Base-by-base conservation (phyloP, 164 flowering plant species). In the Vitis rupestris region DNA sequence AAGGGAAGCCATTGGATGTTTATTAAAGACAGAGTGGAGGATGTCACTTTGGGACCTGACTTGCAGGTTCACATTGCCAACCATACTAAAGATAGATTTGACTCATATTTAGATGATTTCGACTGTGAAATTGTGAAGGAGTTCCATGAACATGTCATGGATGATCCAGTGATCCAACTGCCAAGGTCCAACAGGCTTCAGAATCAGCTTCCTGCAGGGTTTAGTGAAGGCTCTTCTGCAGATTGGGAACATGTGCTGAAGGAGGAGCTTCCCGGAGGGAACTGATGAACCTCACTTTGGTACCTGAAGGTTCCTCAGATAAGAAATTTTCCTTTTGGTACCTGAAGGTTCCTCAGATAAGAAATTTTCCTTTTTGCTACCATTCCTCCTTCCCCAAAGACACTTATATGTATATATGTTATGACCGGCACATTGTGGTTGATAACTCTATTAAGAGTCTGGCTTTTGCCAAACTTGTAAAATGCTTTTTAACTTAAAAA, bases 161-260 rank as follows among this genome's bases (percentile, higher is more conserved):
- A 76, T 50, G 74, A 69, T 58, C 60, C 67, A 13, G 17, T 29
- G 44, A 37, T 50, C 54, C 64, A 70, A 37, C 63, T 74, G 56
- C 62, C 9, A 14, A 50, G 60, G 4, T 14, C 68, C 10, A 68
- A 71, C 63, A 50, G 16, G 59, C 63, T 16, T 23, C 79, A 66
- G 63, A 49, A 59, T 63, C 73, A 56, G 53, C 60, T 72, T 50
- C 52, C 71, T 31, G 76, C 78, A 10, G 73, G 79, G n/a, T 69
- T 73, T 63, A 68, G 52, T 67, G 90, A 85, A 49, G 75, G 73
- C 61, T 63, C 79, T 29, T 74, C 89, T 9, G 86, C 86, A 19
- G 95, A 92, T 29, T 92, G 95, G 95, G 97, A 90, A 59, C 97
- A 87, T 72, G 86, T 90, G 1, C 69, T 75, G 66, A 82, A 81